phyloP scores from a whole-genome alignment of 2,329 filamentous ascomycete genomes.

The Aureobasidium pullulans region DNA sequence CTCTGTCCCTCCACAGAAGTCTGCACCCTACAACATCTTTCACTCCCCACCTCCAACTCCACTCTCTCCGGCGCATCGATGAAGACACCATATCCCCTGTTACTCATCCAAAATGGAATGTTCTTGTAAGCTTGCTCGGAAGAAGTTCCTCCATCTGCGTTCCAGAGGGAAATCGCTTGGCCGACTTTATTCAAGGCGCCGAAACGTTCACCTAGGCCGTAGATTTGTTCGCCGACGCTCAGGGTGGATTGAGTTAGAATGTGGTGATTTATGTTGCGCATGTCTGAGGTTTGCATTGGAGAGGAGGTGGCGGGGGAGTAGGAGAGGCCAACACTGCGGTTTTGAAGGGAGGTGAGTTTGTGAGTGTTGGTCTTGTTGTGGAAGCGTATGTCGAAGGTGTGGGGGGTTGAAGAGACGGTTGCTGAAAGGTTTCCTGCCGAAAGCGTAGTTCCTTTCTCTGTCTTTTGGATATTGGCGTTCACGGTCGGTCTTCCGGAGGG shows the following conservation, averaged over 20 bases:
- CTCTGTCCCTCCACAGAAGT: slow-evolving; percentile 61
- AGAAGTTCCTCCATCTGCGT: slow-evolving; percentile 55
- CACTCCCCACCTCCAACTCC: slow-evolving; percentile 66
- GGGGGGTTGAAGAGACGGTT: slow-evolving; percentile 42
- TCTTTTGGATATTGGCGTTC: slow-evolving; percentile 34
- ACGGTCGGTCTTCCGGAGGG: slow-evolving; percentile 43
- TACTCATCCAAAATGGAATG: slow-evolving; percentile 62
- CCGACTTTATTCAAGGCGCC: slow-evolving; percentile 71
- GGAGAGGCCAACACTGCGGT: slow-evolving; percentile 51
- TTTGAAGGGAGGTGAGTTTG: slow-evolving; percentile 47
- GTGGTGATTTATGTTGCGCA: slow-evolving; percentile 36
- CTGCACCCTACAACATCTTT: slow-evolving; percentile 64
- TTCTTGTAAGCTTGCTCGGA: slow-evolving; percentile 69
- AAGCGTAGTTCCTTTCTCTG: slow-evolving; percentile 41
- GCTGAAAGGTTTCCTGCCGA: slow-evolving; percentile 46
- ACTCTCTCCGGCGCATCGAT: slow-evolving; percentile 63
- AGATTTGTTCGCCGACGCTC: slow-evolving; percentile 55
- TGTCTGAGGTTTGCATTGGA: slow-evolving; percentile 47
- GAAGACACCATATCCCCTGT: slow-evolving; percentile 69
- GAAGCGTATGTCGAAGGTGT: slow-evolving; percentile 51
- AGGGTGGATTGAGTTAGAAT: slow-evolving; percentile 41
- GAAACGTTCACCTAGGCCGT: slow-evolving; percentile 70
- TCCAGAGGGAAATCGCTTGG: slow-evolving; percentile 59
- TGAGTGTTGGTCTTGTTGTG: slow-evolving; percentile 44
- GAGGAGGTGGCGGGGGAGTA: slow-evolving; percentile 48